Evolutionary conservation across 495 filamentous ascomycete genomes (phyloP).

Genomic region (Friedmanniomyces simplex): DNA sequence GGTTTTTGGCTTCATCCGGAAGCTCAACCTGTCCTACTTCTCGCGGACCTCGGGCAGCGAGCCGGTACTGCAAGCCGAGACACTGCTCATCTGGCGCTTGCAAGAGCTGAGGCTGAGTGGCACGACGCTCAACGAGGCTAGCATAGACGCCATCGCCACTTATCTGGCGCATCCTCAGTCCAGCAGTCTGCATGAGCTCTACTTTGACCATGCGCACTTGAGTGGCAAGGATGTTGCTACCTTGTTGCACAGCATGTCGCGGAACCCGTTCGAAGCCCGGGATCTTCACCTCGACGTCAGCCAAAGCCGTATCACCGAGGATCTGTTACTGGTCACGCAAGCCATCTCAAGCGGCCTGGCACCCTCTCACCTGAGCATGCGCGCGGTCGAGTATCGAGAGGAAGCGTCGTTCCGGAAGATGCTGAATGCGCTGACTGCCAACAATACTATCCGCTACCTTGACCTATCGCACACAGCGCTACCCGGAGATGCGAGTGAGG

Average conservation of each 20-base stretch:
- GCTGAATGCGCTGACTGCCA: conserved; percentile 57
- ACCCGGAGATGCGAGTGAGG: conserved; percentile 61
- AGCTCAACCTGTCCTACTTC: conserved; percentile 61
- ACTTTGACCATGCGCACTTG: conserved; percentile 70
- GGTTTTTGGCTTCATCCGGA: conserved; percentile 58
- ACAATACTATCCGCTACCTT: conserved; percentile 64
- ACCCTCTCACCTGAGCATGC: conserved; percentile 65
- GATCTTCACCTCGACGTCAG: conserved; percentile 70
- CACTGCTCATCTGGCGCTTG: conserved; percentile 60
- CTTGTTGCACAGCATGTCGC: conserved; percentile 63
- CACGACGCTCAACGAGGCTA: conserved; percentile 47
- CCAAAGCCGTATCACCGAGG: conserved; percentile 68
- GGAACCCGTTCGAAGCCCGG: conserved; percentile 41
- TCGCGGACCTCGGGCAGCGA: conserved; percentile 51
- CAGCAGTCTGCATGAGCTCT: conserved; percentile 52
- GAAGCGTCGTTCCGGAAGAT: conserved; percentile 67
- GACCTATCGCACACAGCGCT: conserved; percentile 83
- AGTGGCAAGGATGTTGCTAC: conserved; percentile 67
- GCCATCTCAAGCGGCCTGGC: conserved; percentile 54
- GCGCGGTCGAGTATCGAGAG: conserved; percentile 75
- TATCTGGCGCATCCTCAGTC: conserved; percentile 42
- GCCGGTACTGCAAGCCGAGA: conserved; percentile 55
- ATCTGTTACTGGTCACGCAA: conserved; percentile 57
- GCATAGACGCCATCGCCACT: conserved; percentile 29
- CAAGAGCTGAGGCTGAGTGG: conserved; percentile 62